phyloP scores from a whole-genome alignment of 192 early-diverging fungal species.

The Backusella australiensis region DNA sequence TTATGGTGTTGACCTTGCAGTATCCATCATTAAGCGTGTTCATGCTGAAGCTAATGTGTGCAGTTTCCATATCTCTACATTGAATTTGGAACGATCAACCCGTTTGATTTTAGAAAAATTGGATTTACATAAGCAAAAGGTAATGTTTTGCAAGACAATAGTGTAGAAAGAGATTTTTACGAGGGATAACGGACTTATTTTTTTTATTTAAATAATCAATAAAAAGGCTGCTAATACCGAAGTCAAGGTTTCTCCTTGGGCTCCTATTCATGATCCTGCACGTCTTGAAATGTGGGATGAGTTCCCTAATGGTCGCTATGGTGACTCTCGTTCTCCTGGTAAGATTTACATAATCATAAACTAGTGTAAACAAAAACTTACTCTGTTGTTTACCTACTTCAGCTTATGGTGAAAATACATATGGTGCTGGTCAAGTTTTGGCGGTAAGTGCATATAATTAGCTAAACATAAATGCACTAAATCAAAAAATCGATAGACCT shows the following conservation, averaged over 20 bases:
- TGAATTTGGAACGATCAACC: constrained; percentile 78
- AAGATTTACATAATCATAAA: not conserved
- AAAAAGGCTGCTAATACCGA: constrained; percentile 49
- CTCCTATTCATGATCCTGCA: constrained; percentile 21
- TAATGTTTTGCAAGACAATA: not conserved
- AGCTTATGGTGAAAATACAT: constrained; percentile 64
- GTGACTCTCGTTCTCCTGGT: constrained; percentile 77
- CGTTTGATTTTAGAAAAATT: constrained; percentile 74
- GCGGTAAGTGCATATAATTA: constrained; percentile 21
- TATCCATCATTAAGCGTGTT: constrained; percentile 74
- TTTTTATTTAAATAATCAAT: not conserved
- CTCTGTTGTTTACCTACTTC: too few relatives aligned
- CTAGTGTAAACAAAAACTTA: not conserved
- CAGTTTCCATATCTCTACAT: constrained; percentile 81
- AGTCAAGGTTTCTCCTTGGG: constrained; percentile 42
- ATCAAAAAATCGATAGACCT: constrained; percentile 13
- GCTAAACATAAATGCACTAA: not conserved
- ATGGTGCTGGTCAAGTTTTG: constrained; percentile 61
- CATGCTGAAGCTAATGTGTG: constrained; percentile 35
- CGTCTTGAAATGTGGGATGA: constrained; percentile 85
- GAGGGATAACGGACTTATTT: not conserved
- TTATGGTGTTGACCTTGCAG: constrained; percentile 68
- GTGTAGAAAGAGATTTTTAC: not conserved
- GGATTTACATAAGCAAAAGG: constrained; percentile 37
- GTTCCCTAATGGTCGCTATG: constrained; percentile 89